Base-by-base conservation (phyloP, 2,329 filamentous ascomycete species). In the Fusarium sp. region DNA sequence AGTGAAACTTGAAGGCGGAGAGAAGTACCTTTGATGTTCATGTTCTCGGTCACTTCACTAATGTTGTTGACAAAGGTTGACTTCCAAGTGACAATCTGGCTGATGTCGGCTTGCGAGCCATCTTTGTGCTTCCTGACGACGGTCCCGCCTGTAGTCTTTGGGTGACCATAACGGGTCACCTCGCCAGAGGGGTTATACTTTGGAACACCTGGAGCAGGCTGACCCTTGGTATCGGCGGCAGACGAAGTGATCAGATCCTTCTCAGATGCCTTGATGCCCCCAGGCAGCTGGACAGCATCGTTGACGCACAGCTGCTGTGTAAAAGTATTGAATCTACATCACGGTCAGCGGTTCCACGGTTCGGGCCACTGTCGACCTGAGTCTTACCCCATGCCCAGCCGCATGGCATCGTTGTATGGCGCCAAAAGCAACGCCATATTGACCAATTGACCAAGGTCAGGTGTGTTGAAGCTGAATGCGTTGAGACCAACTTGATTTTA, bases 41-140 rank as follows among this genome's bases (percentile, higher is more conserved):
- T 33, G 13, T 32, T 27, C 23, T 38, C 43, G 14, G 35, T 36
- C 5, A 59, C 46, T 33, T 59, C 55, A 9, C 49, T 36, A 0
- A 47, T 27, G 6, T 59, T 59, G 11, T 54, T 50, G 23, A 54
- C 46, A 21, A 55, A 45, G n/a, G 33, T 38, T 6, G 39, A 54
- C 23, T 54, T 54, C 31, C 54, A 59, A 10, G 47, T 50, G 1
- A 59, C 55, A 3, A 39, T 25, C 17, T 57, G 54, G 25, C 25
- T 27, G 7, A 14, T 33, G 32, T 11, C 32, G 11, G 19, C 19
- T 19, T 19, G 19, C 19, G 19, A 19, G 19, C 19, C 19, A 19
- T 19, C 19, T 19, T 19, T 19, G 4, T 19, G 19, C 19, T 19
- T 19, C 4, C 19, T 19, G 19, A 19, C 19, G 4, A 19, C 3